Conservation (phyloP, 129 eudicot species). For the Artemisia annua region DNA sequence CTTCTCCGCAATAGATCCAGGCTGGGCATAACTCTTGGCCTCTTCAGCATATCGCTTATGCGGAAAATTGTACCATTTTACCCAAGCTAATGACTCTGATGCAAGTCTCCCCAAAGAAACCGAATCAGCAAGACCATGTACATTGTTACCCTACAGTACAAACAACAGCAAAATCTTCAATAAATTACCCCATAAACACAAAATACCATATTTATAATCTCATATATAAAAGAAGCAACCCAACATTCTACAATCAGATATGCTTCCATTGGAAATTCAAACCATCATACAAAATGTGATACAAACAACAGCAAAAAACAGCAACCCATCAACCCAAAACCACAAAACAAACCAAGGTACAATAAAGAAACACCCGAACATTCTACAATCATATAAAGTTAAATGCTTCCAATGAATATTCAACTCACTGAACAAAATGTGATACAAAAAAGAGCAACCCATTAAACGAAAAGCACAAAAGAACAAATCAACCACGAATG, state of each 20-base stretch:
- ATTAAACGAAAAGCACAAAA: no score
- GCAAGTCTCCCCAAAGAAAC: conserved; percentile 69
- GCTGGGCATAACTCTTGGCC: conserved; percentile 64
- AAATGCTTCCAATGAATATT: no score
- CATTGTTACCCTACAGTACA: conserved; percentile 51
- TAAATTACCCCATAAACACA: conserved; percentile 17
- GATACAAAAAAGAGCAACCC: no score
- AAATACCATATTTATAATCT: not conserved
- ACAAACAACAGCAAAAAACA: no score
- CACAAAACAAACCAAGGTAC: no score
- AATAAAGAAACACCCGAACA: no score
- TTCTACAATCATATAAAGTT: no score
- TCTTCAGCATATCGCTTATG: conserved; percentile 71
- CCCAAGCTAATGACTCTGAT: conserved; percentile 60
- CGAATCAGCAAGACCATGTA: conserved; percentile 66
- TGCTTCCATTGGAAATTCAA: not conserved
- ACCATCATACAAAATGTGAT: not conserved
- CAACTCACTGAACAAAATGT: no score
- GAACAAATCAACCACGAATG: no score
- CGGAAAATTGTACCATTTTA: conserved; percentile 62
- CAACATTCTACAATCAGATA: not conserved
- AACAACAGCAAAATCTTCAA: not conserved
- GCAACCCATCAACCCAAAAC: no score
- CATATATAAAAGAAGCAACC: not conserved
- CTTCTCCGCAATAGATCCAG: conserved; percentile 75